Evolutionary conservation across 495 filamentous ascomycete genomes (phyloP).

Genomic region (Trichoderma virens): DNA sequence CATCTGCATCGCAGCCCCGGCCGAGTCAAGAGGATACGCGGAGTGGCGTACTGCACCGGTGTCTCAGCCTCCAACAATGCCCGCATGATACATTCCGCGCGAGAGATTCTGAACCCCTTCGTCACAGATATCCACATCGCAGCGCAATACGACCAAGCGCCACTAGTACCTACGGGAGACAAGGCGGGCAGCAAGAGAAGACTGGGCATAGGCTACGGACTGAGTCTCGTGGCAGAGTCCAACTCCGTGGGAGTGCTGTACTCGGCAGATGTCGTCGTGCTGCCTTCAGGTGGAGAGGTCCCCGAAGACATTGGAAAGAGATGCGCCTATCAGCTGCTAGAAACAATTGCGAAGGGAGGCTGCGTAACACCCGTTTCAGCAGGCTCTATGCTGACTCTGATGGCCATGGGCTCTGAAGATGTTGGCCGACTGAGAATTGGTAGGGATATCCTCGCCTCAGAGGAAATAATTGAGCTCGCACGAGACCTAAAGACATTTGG

Average conservation of each 20-base stretch:
- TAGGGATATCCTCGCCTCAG: slow-evolving; percentile 71
- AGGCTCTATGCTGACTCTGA: slow-evolving; percentile 68
- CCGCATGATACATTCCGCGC: slow-evolving; percentile 84
- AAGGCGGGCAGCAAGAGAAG: slow-evolving; percentile 43
- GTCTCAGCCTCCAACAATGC: slow-evolving; percentile 88
- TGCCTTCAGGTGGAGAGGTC: slow-evolving; percentile 68
- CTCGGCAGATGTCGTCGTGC: slow-evolving; percentile 77
- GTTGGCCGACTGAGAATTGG: slow-evolving; percentile 50
- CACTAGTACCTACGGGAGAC: slow-evolving; percentile 55
- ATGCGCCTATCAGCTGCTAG: slow-evolving; percentile 83
- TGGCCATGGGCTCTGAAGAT: slow-evolving; percentile 86
- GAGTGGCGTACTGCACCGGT: slow-evolving; percentile 87
- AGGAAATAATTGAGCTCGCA: slow-evolving; percentile 68
- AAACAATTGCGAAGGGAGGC: slow-evolving; percentile 72
- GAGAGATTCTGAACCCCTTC: slow-evolving; percentile 80
- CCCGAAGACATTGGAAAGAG: slow-evolving; percentile 86
- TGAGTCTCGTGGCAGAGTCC: slow-evolving; percentile 86
- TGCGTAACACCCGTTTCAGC: slow-evolving; percentile 65
- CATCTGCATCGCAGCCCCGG: slow-evolving; percentile 77
- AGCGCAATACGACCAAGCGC: slow-evolving; percentile 60
- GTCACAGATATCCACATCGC: slow-evolving; percentile 77
- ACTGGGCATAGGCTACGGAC: slow-evolving; percentile 72
- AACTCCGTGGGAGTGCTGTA: slow-evolving; percentile 71
- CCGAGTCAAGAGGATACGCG: slow-evolving; percentile 78
- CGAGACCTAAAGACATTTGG: slow-evolving; percentile 82